Percentiles rank a stretch among this genome's conserved stretches.
phyloP scores from a whole-genome alignment of 2,329 filamentous ascomycete species.

The Colletotrichum sp. region DNA sequence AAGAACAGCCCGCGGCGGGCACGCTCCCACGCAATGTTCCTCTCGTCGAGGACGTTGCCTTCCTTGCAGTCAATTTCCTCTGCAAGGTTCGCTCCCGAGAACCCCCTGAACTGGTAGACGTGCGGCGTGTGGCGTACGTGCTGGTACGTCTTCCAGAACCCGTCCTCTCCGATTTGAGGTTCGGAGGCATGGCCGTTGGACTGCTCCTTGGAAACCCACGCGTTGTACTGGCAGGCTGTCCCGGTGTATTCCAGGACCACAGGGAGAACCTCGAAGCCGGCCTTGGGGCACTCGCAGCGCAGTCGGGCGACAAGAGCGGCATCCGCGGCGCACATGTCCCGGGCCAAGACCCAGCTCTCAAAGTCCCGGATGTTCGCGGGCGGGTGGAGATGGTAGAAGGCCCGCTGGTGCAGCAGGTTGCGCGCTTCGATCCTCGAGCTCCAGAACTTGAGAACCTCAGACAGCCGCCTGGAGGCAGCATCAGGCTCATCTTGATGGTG shows the following conservation, averaged over 20 bases:
- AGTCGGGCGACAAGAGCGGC: background rate
- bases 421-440: background rate
- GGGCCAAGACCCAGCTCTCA: background rate
- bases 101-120: background rate
- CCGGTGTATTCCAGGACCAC: constrained; percentile 15
- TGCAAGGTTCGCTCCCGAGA: background rate
- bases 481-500: background rate
- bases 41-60: constrained; percentile 2
- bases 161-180: background rate
- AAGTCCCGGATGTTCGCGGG: background rate
- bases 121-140: constrained; percentile 3
- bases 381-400: constrained; percentile 9
- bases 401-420: background rate
- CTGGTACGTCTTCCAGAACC: constrained; percentile 9
- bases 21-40: constrained; percentile 9
- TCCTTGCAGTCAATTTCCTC: background rate
- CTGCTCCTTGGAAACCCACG: background rate
- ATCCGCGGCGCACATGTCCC: background rate
- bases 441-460: background rate
- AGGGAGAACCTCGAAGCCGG: constrained; percentile 10
- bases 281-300: background rate
- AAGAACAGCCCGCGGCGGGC: constrained; percentile 8
- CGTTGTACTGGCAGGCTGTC: background rate
- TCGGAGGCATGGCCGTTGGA: background rate
- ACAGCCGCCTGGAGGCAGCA: background rate